Evolutionary conservation across 1,284 basidiomycete species (phyloP).

Genomic region (Gomphus bonarii): DNA sequence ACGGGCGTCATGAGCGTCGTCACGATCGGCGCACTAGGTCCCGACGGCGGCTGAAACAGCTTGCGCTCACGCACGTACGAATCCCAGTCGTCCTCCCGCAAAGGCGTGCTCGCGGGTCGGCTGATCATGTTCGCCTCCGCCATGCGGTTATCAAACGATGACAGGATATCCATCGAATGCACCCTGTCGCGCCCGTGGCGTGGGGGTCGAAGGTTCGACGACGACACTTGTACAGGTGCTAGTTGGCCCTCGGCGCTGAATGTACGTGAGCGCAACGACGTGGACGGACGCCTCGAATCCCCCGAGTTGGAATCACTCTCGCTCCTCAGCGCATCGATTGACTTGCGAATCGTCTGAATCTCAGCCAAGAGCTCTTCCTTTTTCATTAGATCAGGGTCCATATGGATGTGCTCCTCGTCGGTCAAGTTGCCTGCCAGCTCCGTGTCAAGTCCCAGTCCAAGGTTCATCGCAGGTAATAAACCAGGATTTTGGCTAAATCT

Average conservation of each 20-base stretch:
- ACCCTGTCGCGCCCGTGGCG: conserved; percentile 48
- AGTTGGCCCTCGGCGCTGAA: conserved; percentile 51
- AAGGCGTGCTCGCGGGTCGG: conserved; percentile 60
- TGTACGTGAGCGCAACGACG: conserved; percentile 48
- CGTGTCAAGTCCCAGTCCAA: conserved; percentile 60
- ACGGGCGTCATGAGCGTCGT: conserved; percentile 39
- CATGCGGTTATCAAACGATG: conserved; percentile 26
- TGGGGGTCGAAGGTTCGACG: conserved; percentile 51
- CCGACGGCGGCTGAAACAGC: conserved; percentile 70
- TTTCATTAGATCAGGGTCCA: conserved; percentile 40
- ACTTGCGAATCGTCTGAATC: conserved; percentile 66
- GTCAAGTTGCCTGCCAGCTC: conserved; percentile 65
- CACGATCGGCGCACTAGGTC: conserved; percentile 60
- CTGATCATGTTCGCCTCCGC: conserved; percentile 42
- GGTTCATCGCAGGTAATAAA: conserved; percentile 60
- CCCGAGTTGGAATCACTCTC: conserved; percentile 44
- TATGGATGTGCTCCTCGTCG: conserved; percentile 27
- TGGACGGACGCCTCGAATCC: conserved; percentile 52
- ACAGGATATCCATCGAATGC: conserved; percentile 54
- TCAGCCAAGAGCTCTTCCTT: conserved; percentile 64
- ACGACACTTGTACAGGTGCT: conserved; percentile 33
- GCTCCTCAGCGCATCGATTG: conserved; percentile 61
- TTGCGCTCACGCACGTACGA: conserved; percentile 70
- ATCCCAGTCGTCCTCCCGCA: conserved; percentile 63
- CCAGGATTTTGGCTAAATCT: conserved; percentile 36